These are phyloP conservation scores for Cronartium ribicola DNA, from an alignment of 1,284 basidiomycete species.

Conservation along the genomic window DNA sequence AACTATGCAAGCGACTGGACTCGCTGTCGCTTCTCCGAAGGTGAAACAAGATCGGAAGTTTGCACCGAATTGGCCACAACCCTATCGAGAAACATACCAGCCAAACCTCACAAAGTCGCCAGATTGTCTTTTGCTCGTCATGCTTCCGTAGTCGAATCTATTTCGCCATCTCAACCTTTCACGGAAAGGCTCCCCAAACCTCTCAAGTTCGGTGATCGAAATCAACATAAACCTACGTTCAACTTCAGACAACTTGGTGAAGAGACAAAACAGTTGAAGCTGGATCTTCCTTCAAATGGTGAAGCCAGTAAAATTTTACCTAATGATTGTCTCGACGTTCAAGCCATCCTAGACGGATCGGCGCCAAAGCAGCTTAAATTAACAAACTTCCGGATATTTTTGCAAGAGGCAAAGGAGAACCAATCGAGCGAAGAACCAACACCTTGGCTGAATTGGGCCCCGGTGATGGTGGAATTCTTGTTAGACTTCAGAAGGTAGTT, in stretches of 20 bases:
- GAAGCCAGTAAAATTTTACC: neutral
- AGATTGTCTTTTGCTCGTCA: constrained; percentile 40
- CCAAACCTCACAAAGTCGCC: constrained; percentile 10
- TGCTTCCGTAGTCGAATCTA: constrained; percentile 29
- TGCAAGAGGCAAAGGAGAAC: constrained; percentile 7
- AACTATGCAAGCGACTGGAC: constrained; percentile 40
- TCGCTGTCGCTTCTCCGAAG: constrained; percentile 9
- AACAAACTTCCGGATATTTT: constrained; percentile 18
- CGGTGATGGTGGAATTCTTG: constrained; percentile 23
- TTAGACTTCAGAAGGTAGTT: constrained; percentile 31
- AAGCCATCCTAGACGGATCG: constrained; percentile 28
- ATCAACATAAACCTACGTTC: neutral
- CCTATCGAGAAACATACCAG: constrained; percentile 5
- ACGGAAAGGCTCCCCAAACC: constrained; percentile 7
- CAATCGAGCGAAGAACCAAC: constrained; percentile 6
- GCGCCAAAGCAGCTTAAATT: constrained; percentile 15
- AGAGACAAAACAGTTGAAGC: neutral
- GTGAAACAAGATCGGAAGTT: constrained; percentile 9
- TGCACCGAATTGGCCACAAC: constrained; percentile 12
- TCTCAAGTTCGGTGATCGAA: constrained; percentile 10
- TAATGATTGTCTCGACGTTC: constrained; percentile 2
- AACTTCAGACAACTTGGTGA: neutral
- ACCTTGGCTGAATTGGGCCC: constrained; percentile 13
- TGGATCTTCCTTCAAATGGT: neutral
- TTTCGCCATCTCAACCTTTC: constrained; percentile 9